These are phyloP conservation scores for Bacidia gigantensis DNA, from an alignment of 495 filamentous ascomycete species.

Conservation along the genomic window DNA sequence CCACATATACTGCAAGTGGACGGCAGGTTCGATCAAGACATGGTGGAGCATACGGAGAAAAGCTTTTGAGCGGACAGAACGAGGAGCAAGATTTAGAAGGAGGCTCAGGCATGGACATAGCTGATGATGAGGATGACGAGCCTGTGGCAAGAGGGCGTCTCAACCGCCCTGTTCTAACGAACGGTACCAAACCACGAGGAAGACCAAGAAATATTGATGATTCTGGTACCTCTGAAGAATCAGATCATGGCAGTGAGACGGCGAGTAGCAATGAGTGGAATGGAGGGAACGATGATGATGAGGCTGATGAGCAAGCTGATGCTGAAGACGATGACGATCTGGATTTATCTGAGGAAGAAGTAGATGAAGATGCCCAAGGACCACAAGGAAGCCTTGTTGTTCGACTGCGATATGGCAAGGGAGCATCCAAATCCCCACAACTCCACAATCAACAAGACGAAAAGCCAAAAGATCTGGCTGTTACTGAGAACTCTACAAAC, in stretches of 20 bases:
- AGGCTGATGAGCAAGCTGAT: conserved; percentile 39
- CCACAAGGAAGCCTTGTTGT: conserved; percentile 43
- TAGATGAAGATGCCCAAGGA: conserved; percentile 16
- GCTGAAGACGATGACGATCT: conserved; percentile 38
- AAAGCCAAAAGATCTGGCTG: background rate
- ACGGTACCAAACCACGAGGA: conserved; percentile 1
- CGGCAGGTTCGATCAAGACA: conserved; percentile 65
- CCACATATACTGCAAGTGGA: conserved; percentile 80
- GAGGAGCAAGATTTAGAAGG: conserved; percentile 19
- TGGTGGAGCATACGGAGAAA: conserved; percentile 69
- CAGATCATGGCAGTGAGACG: conserved; percentile 45
- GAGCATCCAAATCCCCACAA: background rate
- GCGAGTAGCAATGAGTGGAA: conserved; percentile 34
- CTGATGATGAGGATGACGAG: conserved; percentile 57
- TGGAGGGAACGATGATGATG: conserved; percentile 40
- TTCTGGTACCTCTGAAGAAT: conserved; percentile 41
- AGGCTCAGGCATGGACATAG: conserved; percentile 30
- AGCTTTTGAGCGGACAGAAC: conserved; percentile 42
- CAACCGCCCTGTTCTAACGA: conserved; percentile 4
- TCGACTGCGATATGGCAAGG: conserved; percentile 39
- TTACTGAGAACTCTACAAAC: too few species aligned
- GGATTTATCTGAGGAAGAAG: conserved; percentile 22
- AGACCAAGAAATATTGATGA: background rate
- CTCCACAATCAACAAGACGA: background rate
- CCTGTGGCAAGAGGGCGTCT: conserved; percentile 10